Percentiles rank a stretch among this genome's conserved stretches.
These are phyloP conservation scores for Xylaria multiplex DNA, from an alignment of 2,329 filamentous ascomycete genomes.

Conservation along the genomic window DNA sequence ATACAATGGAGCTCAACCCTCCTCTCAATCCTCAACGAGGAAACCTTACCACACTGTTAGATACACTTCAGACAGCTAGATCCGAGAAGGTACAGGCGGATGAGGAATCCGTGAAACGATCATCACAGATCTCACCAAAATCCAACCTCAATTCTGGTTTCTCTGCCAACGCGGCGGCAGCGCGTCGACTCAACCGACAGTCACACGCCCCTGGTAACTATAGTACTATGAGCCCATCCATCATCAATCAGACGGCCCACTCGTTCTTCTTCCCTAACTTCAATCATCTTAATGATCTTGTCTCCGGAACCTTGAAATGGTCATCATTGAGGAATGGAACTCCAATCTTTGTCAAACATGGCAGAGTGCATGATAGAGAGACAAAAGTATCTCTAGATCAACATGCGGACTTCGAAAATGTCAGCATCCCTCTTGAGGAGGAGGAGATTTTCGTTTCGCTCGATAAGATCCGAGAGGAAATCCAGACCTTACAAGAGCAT, in stretches of 20 bases:
- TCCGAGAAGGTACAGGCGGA: slow-evolving; percentile 41
- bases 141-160: slow-evolving; percentile 33
- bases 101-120: slow-evolving; percentile 33
- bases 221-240: slow-evolving; percentile 44
- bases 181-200: slow-evolving; percentile 38
- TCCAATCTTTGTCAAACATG: slow-evolving; percentile 66
- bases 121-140: slow-evolving; percentile 33
- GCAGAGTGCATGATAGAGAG: slow-evolving; percentile 59
- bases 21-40: slow-evolving; percentile 43
- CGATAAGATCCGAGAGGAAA: slow-evolving; percentile 70
- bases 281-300: slow-evolving; percentile 65
- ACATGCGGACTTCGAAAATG: slow-evolving; percentile 61
- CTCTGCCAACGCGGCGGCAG: slow-evolving; percentile 39
- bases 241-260: slow-evolving; percentile 55
- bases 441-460: slow-evolving; percentile 68
- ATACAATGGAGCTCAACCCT: slow-evolving; percentile 39
- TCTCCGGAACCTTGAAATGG: slow-evolving; percentile 64
- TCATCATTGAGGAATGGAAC: slow-evolving; percentile 63
- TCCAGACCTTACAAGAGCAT: slow-evolving; percentile 65
- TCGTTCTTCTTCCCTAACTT: slow-evolving; percentile 67
- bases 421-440: slow-evolving; percentile 63
- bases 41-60: slow-evolving; percentile 50
- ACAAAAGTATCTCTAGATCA: slow-evolving; percentile 50
- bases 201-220: slow-evolving; percentile 27
- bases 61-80: slow-evolving; percentile 48